A percentile compares a stretch with the other conserved stretches of the same genome.
Conservation (phyloP, 2,329 filamentous ascomycete species). For the Clarireedia hainanense region DNA sequence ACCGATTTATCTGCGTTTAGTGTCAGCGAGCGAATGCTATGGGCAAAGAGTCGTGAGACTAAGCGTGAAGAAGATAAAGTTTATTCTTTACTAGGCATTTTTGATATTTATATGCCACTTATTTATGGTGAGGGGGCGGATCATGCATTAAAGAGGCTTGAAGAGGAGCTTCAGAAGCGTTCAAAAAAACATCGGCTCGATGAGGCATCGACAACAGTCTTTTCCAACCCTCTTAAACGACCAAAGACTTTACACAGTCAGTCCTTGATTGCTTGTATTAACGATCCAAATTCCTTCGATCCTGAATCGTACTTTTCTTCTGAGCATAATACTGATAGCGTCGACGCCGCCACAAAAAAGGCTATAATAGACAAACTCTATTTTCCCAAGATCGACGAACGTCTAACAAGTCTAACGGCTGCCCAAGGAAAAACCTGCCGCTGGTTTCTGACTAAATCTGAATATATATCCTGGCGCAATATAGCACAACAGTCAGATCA, state of each 20-base stretch:
- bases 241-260: conserved; percentile 7
- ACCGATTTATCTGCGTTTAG: conserved; percentile 13
- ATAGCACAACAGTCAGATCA: conserved; percentile 22
- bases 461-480: conserved; percentile 35
- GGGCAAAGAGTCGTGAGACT: conserved; percentile 33
- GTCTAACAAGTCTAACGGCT: conserved; percentile 30
- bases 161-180: conserved; percentile 27
- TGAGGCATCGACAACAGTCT: conserved; percentile 7
- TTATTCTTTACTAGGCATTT: conserved; percentile 38
- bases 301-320: background rate
- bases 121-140: conserved; percentile 32
- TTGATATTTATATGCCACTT: conserved; percentile 36
- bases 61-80: conserved; percentile 29
- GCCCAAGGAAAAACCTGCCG: conserved; percentile 34
- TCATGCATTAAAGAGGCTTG: conserved; percentile 29
- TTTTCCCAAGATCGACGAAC: conserved; percentile 35
- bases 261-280: background rate
- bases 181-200: conserved; percentile 10
- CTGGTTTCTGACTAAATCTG: conserved; percentile 32
- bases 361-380: conserved; percentile 29
- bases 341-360: conserved; percentile 5
- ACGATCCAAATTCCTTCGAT: background rate
- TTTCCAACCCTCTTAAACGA: conserved; percentile 11
- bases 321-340: no score
- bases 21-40: conserved; percentile 25